Conservation (phyloP, 805 yeast genomes). For the Yarrowia keelungensis region DNA sequence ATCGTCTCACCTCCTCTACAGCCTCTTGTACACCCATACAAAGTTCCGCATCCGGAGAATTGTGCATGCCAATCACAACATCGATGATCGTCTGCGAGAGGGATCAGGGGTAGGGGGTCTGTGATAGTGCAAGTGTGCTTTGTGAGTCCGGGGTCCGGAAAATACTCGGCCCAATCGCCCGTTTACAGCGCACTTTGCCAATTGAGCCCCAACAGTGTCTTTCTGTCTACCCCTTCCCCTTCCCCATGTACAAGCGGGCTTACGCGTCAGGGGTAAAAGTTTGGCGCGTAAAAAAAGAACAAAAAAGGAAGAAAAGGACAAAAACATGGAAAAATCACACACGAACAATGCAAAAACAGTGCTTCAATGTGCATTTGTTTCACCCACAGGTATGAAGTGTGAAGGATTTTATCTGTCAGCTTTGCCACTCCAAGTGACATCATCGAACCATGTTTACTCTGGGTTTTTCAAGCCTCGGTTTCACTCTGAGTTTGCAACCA, state of each 20-base stretch:
- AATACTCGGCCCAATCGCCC: background rate
- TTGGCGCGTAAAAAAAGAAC: constrained; percentile 7
- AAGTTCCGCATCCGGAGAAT: constrained; percentile 34
- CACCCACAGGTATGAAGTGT: too few relatives aligned
- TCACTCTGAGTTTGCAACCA: background rate
- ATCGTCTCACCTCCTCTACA: too few relatives aligned
- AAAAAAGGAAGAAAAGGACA: too few relatives aligned
- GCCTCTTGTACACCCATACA: background rate
- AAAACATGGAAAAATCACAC: too few relatives aligned
- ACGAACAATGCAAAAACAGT: too few relatives aligned
- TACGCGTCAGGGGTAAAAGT: constrained; percentile 38
- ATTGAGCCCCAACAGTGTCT: background rate
- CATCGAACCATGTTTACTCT: too few relatives aligned
- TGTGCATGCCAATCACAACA: constrained; percentile 34
- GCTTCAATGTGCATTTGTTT: too few relatives aligned
- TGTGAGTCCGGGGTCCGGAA: background rate
- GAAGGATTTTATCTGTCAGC: too few relatives aligned
- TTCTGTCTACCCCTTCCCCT: background rate
- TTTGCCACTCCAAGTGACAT: too few relatives aligned
- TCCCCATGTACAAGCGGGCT: constrained; percentile 2
- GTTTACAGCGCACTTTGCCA: background rate
- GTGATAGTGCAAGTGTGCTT: background rate
- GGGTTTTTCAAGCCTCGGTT: background rate
- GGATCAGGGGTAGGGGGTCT: constrained; percentile 3
- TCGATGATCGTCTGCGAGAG: constrained; percentile 11